Evolutionary conservation across 2,329 filamentous ascomycete species (phyloP).

Genomic region (Juglanconis juglandina): DNA sequence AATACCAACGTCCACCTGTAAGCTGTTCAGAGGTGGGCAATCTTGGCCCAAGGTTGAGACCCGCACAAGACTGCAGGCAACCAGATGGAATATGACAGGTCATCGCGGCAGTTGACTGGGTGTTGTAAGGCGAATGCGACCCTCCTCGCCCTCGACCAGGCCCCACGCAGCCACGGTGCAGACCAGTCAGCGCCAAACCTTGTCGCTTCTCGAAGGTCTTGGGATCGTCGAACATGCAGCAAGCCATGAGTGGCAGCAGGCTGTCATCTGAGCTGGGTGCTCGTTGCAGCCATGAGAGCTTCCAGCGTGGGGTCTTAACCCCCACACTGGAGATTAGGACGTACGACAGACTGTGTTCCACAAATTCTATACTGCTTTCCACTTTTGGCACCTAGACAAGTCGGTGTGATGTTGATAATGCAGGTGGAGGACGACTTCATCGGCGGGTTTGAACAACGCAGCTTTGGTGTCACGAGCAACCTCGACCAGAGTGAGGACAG

Average conservation of each 20-base stretch:
- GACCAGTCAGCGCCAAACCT: slow-evolving; percentile 5
- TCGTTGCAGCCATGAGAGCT: background rate
- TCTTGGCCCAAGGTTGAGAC: background rate
- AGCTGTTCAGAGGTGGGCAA: background rate
- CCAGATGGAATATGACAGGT: slow-evolving; percentile 14
- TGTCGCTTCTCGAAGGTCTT: slow-evolving; percentile 15
- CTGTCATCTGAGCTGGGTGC: slow-evolving; percentile 7
- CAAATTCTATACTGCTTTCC: background rate
- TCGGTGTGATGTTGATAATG: slow-evolving; percentile 5
- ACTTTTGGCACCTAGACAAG: background rate
- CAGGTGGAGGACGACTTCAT: slow-evolving; percentile 9
- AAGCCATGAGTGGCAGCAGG: slow-evolving; percentile 7
- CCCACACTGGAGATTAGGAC: slow-evolving; percentile 6
- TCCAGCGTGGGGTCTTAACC: background rate
- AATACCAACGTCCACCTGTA: background rate
- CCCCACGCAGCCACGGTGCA: background rate
- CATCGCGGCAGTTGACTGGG: slow-evolving; percentile 18
- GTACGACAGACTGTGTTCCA: background rate
- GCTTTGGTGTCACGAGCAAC: background rate
- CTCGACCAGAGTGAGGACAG: background rate
- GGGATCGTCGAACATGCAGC: slow-evolving; percentile 8
- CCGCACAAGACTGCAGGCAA: slow-evolving; percentile 15
- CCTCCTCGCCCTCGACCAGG: background rate
- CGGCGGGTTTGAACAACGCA: slow-evolving; percentile 1
- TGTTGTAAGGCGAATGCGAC: slow-evolving; percentile 14